Conservation (phyloP, 176 grass and related monocot species). For the Zea luxurians region DNA sequence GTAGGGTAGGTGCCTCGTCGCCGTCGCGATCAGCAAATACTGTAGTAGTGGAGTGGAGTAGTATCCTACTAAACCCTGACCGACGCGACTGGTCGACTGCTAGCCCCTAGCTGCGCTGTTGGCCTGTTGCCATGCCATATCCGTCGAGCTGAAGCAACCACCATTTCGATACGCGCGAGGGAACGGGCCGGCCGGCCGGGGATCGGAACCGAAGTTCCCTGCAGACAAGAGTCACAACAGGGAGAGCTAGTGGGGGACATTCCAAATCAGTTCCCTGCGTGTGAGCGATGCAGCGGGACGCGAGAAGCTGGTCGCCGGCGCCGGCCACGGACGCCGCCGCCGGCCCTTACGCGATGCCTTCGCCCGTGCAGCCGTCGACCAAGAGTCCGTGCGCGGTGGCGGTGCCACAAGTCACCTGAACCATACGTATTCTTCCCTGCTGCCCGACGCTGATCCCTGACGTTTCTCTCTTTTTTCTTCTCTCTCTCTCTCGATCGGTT, state of each 20-base stretch:
- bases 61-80: constrained; percentile 16
- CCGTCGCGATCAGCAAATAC: constrained; percentile 16
- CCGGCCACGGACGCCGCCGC: constrained; percentile 32
- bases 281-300: constrained; percentile 23
- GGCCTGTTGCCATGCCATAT: not conserved
- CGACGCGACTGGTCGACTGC: not conserved
- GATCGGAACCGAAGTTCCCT: not conserved
- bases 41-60: not conserved
- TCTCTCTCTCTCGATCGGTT: not conserved
- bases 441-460: not conserved
- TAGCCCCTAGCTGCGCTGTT: not conserved
- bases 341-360: constrained; percentile 59
- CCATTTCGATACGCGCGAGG: constrained; percentile 31
- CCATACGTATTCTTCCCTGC: not conserved
- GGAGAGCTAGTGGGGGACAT: not conserved
- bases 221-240: not conserved
- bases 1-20: constrained; percentile 15
- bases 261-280: not conserved
- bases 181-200: too few relatives aligned
- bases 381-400: constrained; percentile 35
- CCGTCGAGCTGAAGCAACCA: constrained; percentile 19
- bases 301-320: constrained; percentile 25
- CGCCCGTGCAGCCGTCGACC: constrained; percentile 40
- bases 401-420: not conserved
- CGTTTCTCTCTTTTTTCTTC: not conserved